Evolutionary conservation across 2,329 filamentous ascomycete species (phyloP).

Genomic region (Alternaria ethzedia): DNA sequence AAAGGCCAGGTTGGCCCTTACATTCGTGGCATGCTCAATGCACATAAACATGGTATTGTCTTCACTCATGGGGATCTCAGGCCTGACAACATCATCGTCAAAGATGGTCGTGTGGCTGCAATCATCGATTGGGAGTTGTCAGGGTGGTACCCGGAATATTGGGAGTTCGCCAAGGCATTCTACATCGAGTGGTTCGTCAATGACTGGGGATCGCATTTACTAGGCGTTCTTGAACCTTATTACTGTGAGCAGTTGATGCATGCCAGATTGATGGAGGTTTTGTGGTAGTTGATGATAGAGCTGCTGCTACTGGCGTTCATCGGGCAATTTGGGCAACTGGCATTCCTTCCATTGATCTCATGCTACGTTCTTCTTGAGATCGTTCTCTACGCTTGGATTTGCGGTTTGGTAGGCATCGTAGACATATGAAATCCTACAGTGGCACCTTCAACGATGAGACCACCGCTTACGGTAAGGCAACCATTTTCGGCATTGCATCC

Average conservation of each 20-base stretch:
- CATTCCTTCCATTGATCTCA: no score
- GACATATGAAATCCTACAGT: no score
- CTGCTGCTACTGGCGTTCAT: neutral
- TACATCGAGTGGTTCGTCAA: conserved; percentile 22
- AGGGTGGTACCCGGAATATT: conserved; percentile 33
- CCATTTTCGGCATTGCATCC: neutral
- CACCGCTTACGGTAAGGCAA: no score
- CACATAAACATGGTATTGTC: conserved; percentile 25
- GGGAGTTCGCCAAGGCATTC: conserved; percentile 33
- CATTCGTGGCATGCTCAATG: conserved; percentile 18
- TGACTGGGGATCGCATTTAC: conserved; percentile 17
- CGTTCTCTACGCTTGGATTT: no score
- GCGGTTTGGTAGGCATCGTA: no score
- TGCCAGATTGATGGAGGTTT: conserved; percentile 16
- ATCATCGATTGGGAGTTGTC: conserved; percentile 30
- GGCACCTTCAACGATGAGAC: no score
- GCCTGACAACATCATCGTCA: conserved; percentile 26
- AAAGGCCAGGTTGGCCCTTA: conserved; percentile 21
- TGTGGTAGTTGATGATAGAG: conserved; percentile 11
- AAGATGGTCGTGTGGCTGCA: conserved; percentile 20
- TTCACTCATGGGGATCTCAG: conserved; percentile 36
- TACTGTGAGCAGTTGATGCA: conserved; percentile 24
- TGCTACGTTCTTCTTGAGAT: no score
- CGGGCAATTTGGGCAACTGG: no score
- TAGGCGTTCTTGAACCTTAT: conserved; percentile 22